Conservation (phyloP, 768 basidiomycete species). For the Obba rivulosa region DNA sequence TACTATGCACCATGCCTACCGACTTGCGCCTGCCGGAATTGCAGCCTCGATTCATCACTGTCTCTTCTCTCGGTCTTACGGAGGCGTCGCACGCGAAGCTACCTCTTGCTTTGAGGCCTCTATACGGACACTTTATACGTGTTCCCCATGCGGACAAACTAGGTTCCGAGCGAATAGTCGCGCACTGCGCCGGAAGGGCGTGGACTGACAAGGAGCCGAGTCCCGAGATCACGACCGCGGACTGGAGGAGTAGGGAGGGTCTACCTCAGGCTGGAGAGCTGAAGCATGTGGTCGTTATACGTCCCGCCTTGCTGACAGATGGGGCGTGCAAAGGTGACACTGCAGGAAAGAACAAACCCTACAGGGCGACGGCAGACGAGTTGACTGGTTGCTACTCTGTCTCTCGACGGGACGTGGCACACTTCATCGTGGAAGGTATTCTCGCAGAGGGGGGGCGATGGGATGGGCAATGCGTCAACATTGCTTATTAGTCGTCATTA, state of each 20-base stretch:
- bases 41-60: conserved; percentile 45
- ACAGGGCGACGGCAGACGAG: conserved; percentile 35
- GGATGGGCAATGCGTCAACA: conserved; percentile 42
- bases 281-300: conserved; percentile 42
- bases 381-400: conserved; percentile 38
- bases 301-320: conserved; percentile 56
- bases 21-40: conserved; percentile 21
- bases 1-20: conserved; percentile 47
- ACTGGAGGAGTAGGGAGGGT: conserved; percentile 39
- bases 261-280: conserved; percentile 40
- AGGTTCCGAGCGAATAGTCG: conserved; percentile 47
- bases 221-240: conserved; percentile 36
- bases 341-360: conserved; percentile 28
- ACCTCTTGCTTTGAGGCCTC: conserved; percentile 40
- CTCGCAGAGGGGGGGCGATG: conserved; percentile 46
- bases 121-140: conserved; percentile 43
- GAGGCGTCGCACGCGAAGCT: conserved; percentile 37
- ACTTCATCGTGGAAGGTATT: conserved; percentile 52
- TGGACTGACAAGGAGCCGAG: conserved; percentile 46
- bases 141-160: conserved; percentile 56
- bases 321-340: conserved; percentile 37
- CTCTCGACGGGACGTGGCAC: conserved; percentile 58
- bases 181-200: conserved; percentile 42
- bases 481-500: conserved; percentile 37
- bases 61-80: conserved; percentile 51